Percentiles rank a stretch among this genome's conserved stretches.
phyloP scores from a whole-genome alignment of 345 rosid genomes.

The Corchorus olitorius region DNA sequence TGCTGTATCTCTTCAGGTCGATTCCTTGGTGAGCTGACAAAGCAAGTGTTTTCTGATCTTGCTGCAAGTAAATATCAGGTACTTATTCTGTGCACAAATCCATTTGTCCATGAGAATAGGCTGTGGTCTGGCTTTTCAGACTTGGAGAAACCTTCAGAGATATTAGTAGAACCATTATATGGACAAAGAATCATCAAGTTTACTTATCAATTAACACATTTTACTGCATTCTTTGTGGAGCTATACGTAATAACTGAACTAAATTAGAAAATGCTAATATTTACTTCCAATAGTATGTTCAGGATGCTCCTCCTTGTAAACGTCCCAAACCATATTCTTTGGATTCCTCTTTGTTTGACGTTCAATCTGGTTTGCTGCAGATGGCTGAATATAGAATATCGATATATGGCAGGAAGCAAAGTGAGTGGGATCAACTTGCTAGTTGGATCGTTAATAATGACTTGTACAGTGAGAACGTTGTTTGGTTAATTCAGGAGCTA shows the following conservation, averaged over 20 bases:
- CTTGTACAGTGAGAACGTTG: conserved; percentile 92
- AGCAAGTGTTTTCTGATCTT: conserved; percentile 90
- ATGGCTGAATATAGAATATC: conserved; percentile 99
- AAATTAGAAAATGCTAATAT: not conserved
- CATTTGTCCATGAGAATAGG: not conserved
- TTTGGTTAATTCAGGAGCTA: conserved; percentile 98
- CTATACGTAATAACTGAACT: not conserved
- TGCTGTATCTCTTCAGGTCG: conserved; percentile 63
- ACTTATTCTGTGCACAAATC: conserved; percentile 3
- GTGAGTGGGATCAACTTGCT: conserved; percentile 99
- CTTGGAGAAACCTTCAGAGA: not conserved
- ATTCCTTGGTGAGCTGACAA: conserved; percentile 92
- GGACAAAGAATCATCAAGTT: not conserved
- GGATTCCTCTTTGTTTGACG: conserved; percentile 12
- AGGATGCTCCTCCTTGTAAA: not conserved
- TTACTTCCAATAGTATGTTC: conserved; percentile 11
- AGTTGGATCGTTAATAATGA: conserved; percentile 99
- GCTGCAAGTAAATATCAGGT: conserved; percentile 98
- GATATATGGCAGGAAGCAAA: conserved; percentile 96
- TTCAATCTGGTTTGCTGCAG: conserved; percentile 45
- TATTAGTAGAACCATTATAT: not conserved
- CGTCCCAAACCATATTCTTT: not conserved
- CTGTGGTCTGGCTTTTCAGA: not conserved
- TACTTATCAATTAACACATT: not conserved
- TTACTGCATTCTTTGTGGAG: not conserved